Evolutionary conservation across 805 yeast species (phyloP).

Genomic region (Candida succiphila): DNA sequence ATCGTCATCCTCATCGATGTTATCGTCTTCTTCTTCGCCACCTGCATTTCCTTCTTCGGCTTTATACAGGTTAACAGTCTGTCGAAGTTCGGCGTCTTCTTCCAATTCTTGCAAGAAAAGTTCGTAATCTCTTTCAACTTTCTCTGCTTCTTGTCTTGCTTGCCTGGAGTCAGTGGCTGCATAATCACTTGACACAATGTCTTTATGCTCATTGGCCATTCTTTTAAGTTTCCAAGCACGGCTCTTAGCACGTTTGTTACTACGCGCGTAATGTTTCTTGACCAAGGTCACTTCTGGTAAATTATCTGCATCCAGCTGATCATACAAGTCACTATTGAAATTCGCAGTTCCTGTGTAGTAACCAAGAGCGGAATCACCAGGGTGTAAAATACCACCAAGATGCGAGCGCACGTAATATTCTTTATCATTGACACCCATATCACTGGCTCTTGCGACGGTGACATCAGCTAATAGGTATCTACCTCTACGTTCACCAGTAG

Average conservation of each 20-base stretch:
- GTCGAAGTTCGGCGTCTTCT: conserved; percentile 92
- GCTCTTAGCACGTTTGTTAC: conserved; percentile 62
- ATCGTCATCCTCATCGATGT: conserved; percentile 55
- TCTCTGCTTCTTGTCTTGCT: conserved; percentile 80
- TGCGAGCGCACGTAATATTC: conserved; percentile 84
- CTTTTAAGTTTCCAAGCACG: conserved; percentile 90
- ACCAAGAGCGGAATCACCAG: conserved; percentile 94
- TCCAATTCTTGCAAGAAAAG: conserved; percentile 93
- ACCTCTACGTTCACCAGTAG: conserved; percentile 72
- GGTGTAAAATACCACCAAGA: conserved; percentile 87
- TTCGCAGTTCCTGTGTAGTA: conserved; percentile 79
- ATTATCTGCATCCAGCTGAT: conserved; percentile 48
- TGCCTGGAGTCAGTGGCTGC: conserved; percentile 41
- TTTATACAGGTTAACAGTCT: conserved; percentile 82
- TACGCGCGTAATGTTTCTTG: conserved; percentile 81
- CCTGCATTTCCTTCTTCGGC: conserved; percentile 26
- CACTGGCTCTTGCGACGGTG: conserved; percentile 82
- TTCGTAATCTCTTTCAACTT: conserved; percentile 93
- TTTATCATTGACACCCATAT: conserved; percentile 77
- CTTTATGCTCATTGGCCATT: conserved; percentile 94
- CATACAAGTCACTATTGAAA: conserved; percentile 83
- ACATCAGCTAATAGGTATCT: conserved; percentile 80
- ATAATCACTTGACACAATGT: conserved; percentile 59
- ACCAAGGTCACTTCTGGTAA: conserved; percentile 82
- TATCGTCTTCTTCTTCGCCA: conserved; percentile 21